Base-by-base conservation (phyloP, 371 early-diverging fungal genomes). In the Mucor plumbeus region DNA sequence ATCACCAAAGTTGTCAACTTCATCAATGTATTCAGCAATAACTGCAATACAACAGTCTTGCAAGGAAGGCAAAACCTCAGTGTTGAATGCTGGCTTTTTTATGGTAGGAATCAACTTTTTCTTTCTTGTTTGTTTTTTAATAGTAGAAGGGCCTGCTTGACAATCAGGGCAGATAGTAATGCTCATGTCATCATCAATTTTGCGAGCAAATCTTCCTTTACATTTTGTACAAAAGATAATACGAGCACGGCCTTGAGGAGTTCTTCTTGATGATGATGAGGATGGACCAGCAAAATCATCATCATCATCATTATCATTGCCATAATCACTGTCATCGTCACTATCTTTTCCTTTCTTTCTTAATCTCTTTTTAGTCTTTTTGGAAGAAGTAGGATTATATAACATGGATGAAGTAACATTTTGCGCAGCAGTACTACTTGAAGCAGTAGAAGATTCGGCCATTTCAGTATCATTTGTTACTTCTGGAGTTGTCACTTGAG, bases 1-100 rank as follows among this genome's bases (percentile, higher is more conserved):
- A 55, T 92, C 91, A 21, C 95, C 95, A 73, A 96, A 87, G 6
- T 84, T 86, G 54, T 94, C 94, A 0, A 97, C 91, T 66, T 87
- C 85, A 48, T 93, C 91, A 58, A 95, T 89, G 63, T 90, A 81
- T 50, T 82, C 76, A 5, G 89, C 92, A 59, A 95, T 85, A 31
- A 92, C 87, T 61, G 83, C 72, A 59, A 91, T 91, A 71, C 92
- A 94, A 7, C 90, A 66, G 65, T 89, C 88, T 64, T 85, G 84
- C 0, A 92, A 75, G 0, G 87, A 77, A 3, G 82, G 81, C 13
- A 71, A 10, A 39, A 58, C 62, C 17, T 72, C 17, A 56, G 80
- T 69, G 47, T 38, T 53, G 60, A 56, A 63, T 1, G 66, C 47
- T 15, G 63, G 38, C 33, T 78, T 79, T 19, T 78, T 69, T 15